These are phyloP conservation scores for Leucocoprinus gongylophorus DNA, from an alignment of 1,284 basidiomycete species.

Conservation along the genomic window DNA sequence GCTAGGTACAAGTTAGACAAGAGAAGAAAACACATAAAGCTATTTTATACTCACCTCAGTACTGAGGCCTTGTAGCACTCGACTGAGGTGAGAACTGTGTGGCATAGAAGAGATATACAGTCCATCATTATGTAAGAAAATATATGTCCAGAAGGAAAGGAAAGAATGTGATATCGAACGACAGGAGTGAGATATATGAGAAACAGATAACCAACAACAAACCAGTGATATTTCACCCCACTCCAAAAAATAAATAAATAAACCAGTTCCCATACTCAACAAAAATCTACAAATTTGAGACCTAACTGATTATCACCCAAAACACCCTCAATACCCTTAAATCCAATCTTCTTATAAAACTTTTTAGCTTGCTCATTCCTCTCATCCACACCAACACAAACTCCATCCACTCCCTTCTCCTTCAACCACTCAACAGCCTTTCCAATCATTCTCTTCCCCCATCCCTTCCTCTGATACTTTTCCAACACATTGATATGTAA, in stretches of 20 bases:
- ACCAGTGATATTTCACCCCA: not conserved
- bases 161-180: too few relatives aligned
- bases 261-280: not conserved
- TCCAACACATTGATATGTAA: constrained; percentile 62
- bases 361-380: constrained; percentile 47
- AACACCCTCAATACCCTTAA: constrained; percentile 43
- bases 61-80: too few relatives aligned
- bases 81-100: too few relatives aligned
- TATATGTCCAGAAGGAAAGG: too few relatives aligned
- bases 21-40: too few relatives aligned
- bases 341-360: constrained; percentile 55
- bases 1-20: too few relatives aligned
- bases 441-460: constrained; percentile 52
- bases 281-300: constrained; percentile 40
- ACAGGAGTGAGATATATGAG: too few relatives aligned
- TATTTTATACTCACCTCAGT: too few relatives aligned
- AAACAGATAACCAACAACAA: too few relatives aligned
- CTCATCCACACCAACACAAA: constrained; percentile 59
- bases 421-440: constrained; percentile 45
- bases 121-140: too few relatives aligned
- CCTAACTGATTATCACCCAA: constrained; percentile 40
- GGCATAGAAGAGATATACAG: too few relatives aligned
- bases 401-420: constrained; percentile 39
- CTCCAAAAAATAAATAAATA: not conserved
- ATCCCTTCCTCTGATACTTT: constrained; percentile 52